Base-by-base conservation (phyloP, 1,284 basidiomycete species). In the Pseudozyma tsukubaensis region DNA sequence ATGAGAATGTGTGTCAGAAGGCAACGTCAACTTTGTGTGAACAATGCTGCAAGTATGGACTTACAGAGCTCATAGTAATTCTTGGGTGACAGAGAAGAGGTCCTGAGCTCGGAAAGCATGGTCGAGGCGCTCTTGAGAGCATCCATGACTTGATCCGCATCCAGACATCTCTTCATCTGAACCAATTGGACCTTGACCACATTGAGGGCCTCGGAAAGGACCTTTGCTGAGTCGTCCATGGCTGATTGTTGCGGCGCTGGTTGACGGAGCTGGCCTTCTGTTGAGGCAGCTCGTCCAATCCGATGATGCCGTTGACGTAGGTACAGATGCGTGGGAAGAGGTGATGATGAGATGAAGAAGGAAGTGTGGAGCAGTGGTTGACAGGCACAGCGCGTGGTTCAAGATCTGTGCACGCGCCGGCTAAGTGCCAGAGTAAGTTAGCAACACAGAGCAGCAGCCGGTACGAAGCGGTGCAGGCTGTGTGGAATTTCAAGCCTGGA, bases 21-120 rank as follows among this genome's bases (percentile, higher is more conserved):
- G 16, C 21, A 50, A 51, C 29, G 50, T 67, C 39, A 60, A 49
- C 13, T 1, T 14, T 12, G 11, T 58, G 50, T 21, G 24, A 29
- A 29, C 24, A 6, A 29, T 29, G 24, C 24, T 29, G n/a, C 16
- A 18, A 9, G 7, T n/a, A 43, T n/a, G 13, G 19, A 71, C 77
- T 71, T 56, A 83, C 74, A 82, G 8, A 84, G 77, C 56, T 82
- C 78, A 42, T 84, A 84, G 76, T 84, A 84, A 58, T 81, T 82
- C 43, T 83, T 83, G 10, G 83, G 83, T 18, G 79, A 72, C 1
- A 84, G 68, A 1, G 76, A 69, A 9, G 82, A 83, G 14, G 83
- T 78, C 24, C 83, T 69, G 29, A 84, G 72, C 67, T 84, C 83
- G 36, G 68, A 72, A 11, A 83, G 69, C 83, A 84, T 83, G 34